Conservation (phyloP, 2,329 filamentous ascomycete genomes). For the Trichoderma simmonsii region DNA sequence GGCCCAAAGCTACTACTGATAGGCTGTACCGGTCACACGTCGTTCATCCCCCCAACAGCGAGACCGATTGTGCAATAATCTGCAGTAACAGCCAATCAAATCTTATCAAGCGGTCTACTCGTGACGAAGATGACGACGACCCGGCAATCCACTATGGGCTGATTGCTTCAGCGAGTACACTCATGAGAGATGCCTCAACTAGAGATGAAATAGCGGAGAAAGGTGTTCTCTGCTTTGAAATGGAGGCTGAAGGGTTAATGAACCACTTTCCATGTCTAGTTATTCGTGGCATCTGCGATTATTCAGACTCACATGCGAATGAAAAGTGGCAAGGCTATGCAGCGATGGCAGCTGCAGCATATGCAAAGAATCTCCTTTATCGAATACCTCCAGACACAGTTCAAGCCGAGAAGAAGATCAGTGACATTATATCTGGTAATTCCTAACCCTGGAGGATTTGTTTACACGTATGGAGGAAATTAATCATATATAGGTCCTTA, state of each 20-base stretch:
- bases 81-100: not conserved
- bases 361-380: not conserved
- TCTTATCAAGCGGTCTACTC: accelerated
- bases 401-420: not conserved
- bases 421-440: not conserved
- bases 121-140: accelerated
- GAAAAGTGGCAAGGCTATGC: not conserved
- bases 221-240: not conserved
- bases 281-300: not conserved
- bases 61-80: accelerated
- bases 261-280: not conserved
- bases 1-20: accelerated
- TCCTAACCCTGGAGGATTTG: too few relatives aligned
- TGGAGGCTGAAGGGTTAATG: not conserved
- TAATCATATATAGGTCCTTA: not conserved
- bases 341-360: not conserved
- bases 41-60: not conserved
- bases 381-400: not conserved
- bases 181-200: not conserved
- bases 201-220: not conserved
- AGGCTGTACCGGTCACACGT: not conserved
- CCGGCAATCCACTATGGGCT: not conserved
- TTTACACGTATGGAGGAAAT: not conserved
- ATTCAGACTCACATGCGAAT: not conserved
- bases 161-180: not conserved